A percentile compares a stretch with the other conserved stretches of the same genome.
Evolutionary conservation across 2,329 filamentous ascomycete species (phyloP).

Genomic region (Aureobasidium sp.): DNA sequence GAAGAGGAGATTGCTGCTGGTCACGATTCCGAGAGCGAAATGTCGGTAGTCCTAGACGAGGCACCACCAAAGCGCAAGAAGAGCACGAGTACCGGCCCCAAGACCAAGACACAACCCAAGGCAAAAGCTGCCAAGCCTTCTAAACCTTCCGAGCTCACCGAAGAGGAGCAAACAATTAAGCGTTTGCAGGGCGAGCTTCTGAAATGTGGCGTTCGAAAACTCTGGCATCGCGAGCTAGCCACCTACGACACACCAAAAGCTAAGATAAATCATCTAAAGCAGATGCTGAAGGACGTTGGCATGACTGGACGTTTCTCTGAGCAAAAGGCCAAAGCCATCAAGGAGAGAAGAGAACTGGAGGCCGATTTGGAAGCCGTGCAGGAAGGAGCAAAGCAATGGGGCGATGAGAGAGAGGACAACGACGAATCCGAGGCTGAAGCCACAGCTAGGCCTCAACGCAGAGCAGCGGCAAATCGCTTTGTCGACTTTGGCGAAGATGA

Average conservation of each 20-base stretch:
- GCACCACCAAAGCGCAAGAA: conserved; percentile 48
- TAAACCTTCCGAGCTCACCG: conserved; percentile 18
- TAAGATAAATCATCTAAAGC: conserved; percentile 75
- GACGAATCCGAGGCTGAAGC: conserved; percentile 21
- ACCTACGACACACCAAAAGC: conserved; percentile 63
- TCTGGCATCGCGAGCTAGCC: conserved; percentile 83
- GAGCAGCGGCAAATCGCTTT: conserved; percentile 25
- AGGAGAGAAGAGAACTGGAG: conserved; percentile 74
- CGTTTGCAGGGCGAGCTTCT: conserved; percentile 75
- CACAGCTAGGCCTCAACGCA: conserved; percentile 18
- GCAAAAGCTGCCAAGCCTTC: conserved; percentile 31
- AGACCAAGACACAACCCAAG: conserved; percentile 35
- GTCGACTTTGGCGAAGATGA: conserved; percentile 32
- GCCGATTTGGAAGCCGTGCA: conserved; percentile 80
- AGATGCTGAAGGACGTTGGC: conserved; percentile 70
- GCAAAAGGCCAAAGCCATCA: conserved; percentile 78
- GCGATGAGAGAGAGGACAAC: conserved; percentile 30
- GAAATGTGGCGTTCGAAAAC: conserved; percentile 87
- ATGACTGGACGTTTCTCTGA: conserved; percentile 86
- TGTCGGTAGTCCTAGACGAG: conserved; percentile 75
- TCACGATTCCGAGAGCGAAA: conserved; percentile 46
- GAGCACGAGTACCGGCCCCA: conserved; percentile 27
- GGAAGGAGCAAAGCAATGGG: conserved; percentile 75
- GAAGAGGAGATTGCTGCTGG: conserved; percentile 14
- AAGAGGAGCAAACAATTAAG: conserved; percentile 51